Base-by-base conservation (phyloP, 139 green algal genomes). In the Chlorella sorokiniana region DNA sequence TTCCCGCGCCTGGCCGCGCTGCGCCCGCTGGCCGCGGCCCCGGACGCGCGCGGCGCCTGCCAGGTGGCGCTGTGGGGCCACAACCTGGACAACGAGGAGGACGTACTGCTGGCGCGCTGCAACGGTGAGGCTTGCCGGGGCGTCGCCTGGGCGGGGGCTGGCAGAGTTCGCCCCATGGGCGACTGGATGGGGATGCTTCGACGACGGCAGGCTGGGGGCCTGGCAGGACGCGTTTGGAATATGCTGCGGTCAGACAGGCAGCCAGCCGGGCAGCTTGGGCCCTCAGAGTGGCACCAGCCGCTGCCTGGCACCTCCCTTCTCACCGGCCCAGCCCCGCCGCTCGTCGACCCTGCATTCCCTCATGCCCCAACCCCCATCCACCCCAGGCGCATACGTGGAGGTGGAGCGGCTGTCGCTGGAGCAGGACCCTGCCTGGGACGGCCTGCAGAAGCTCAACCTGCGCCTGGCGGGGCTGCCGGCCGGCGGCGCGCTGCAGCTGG, bases 1-100 rank as follows among this genome's bases (percentile, higher is more conserved):
- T 65, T 93, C 41, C 89, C 91, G 27, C 33, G 61, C 18, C 42
- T 91, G 8, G 38, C 62, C 31, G 64, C 77, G 25, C 29, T 93
- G 81, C 59, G 71, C 31, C 81, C 88, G 27, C 67, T 81, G 37
- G 76, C 63, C 9, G 54, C 87, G 14, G 67, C 54, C 29, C 63
- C 73, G 11, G 48, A 48, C 1, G 37, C 63, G 27, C 37, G 45
- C 23, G 74, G 80, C 38, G 2, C 2, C n/a, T 56, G 59, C n/a
- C 37, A 69, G 23, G 33, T 91, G 29, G 72, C 35, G 20, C 38
- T 91, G 31, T 85, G 52, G 40, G 87, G 87, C 23, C 31, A 59
- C 79, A 89, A 91, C 78, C 78, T 91, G 41, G 74, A 73, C 25
- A 65, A 44, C 9, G 40, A 51, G 25, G 63, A 82, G 54, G 79